phyloP scores from a whole-genome alignment of 2,329 filamentous ascomycete species.

The Podosphaera xanthii region DNA sequence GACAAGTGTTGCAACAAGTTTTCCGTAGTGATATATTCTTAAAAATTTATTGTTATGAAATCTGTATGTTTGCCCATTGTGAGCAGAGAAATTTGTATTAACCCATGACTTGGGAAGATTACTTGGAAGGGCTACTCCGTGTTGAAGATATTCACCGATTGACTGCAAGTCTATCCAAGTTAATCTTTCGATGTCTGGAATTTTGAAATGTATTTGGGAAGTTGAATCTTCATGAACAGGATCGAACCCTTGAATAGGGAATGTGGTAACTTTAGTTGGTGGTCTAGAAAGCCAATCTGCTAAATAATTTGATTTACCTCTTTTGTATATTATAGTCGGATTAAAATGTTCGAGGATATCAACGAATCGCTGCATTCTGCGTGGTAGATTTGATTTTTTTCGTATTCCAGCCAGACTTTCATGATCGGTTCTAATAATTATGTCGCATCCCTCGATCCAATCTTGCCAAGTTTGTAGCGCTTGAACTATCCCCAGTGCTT shows the following conservation, averaged over 20 bases:
- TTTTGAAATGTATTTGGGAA: neutral
- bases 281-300: neutral
- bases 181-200: neutral
- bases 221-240: neutral
- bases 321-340: constrained; percentile 1
- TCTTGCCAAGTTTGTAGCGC: neutral
- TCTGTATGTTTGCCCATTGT: neutral
- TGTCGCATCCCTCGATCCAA: neutral
- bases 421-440: neutral
- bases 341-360: constrained; percentile 1
- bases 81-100: neutral
- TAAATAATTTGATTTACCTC: neutral
- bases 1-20: neutral
- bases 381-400: neutral
- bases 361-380: neutral
- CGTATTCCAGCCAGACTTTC: neutral
- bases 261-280: neutral
- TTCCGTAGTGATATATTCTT: neutral
- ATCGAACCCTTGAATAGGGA: neutral
- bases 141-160: neutral
- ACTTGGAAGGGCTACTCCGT: neutral
- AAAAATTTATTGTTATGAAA: neutral
- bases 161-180: neutral
- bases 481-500: neutral
- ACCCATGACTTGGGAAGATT: neutral